Evolutionary conservation across 148 eudicot genomes (phyloP).

Genomic region (Persicaria maculosa): DNA sequence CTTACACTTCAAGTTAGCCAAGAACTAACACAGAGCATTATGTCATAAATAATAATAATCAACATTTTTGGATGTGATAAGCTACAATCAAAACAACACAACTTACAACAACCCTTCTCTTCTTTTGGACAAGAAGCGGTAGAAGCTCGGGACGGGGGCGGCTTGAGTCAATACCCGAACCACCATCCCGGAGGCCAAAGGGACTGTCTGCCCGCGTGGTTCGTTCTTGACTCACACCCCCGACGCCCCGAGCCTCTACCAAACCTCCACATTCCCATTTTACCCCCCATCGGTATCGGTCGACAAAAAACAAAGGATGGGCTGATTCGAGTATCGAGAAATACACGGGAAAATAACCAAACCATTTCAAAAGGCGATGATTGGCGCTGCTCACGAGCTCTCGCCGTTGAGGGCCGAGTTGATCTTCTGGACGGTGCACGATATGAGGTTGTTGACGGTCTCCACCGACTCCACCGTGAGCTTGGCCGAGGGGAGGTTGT

Average conservation of each 20-base stretch:
- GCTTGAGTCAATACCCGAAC: constrained; percentile 99
- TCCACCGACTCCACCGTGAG: constrained; percentile 91
- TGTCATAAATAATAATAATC: neutral
- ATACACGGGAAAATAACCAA: neutral
- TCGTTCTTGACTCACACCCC: constrained; percentile 98
- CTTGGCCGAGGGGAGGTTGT: constrained; percentile 83
- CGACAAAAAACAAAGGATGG: neutral
- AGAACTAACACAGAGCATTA: neutral
- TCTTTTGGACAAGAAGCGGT: neutral
- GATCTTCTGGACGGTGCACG: constrained; percentile 88
- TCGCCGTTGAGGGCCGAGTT: constrained; percentile 47
- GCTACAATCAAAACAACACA: neutral
- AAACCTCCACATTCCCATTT: neutral
- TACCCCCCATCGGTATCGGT: neutral
- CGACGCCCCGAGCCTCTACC: neutral
- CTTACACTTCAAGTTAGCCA: neutral
- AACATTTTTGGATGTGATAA: neutral
- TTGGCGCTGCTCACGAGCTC: constrained; percentile 14
- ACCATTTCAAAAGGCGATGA: neutral
- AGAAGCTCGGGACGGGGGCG: constrained; percentile 8
- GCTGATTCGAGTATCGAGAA: neutral
- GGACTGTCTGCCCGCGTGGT: constrained; percentile 44
- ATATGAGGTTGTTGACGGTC: constrained; percentile 76
- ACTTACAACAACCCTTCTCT: neutral
- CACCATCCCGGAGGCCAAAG: constrained; percentile 50